A percentile compares a stretch with the other conserved stretches of the same genome.
Evolutionary conservation across 495 filamentous ascomycete species (phyloP).

Genomic region (Aspergillus sparsus): DNA sequence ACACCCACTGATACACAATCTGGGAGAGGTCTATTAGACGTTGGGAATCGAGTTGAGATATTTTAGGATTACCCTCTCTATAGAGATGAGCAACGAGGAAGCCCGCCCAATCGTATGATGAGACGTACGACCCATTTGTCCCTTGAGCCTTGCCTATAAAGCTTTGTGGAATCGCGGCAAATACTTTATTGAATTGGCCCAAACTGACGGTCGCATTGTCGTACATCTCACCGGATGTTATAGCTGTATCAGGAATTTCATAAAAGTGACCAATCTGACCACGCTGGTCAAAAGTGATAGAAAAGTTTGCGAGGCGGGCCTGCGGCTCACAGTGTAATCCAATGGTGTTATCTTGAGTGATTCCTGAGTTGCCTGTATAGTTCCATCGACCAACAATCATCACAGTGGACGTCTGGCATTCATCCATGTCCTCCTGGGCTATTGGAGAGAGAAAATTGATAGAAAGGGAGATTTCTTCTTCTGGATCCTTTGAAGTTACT

Average conservation of each 20-base stretch:
- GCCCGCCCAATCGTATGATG: constrained; percentile 46
- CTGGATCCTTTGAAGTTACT: constrained; percentile 26
- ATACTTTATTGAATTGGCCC: constrained; percentile 46
- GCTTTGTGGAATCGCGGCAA: constrained; percentile 42
- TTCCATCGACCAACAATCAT: constrained; percentile 46
- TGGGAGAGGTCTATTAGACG: constrained; percentile 33
- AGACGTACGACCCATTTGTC: constrained; percentile 31
- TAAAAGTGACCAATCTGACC: constrained; percentile 33
- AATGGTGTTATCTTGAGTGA: constrained; percentile 38
- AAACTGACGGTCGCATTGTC: constrained; percentile 43
- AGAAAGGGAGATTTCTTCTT: constrained; percentile 35
- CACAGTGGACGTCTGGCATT: constrained; percentile 41
- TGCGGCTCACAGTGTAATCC: constrained; percentile 42
- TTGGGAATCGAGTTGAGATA: constrained; percentile 30
- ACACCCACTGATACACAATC: constrained; percentile 45
- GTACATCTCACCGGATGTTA: constrained; percentile 37
- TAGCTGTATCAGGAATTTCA: constrained; percentile 24
- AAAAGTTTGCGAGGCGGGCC: constrained; percentile 29
- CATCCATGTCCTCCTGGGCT: constrained; percentile 26
- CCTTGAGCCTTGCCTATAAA: constrained; percentile 35
- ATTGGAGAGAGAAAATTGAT: constrained; percentile 42
- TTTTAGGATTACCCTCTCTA: constrained; percentile 30
- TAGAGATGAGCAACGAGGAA: constrained; percentile 45
- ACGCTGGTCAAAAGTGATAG: constrained; percentile 36
- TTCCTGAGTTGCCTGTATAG: constrained; percentile 29